Conservation (phyloP, 345 rosid genomes). For the Pistacia integerrima region DNA sequence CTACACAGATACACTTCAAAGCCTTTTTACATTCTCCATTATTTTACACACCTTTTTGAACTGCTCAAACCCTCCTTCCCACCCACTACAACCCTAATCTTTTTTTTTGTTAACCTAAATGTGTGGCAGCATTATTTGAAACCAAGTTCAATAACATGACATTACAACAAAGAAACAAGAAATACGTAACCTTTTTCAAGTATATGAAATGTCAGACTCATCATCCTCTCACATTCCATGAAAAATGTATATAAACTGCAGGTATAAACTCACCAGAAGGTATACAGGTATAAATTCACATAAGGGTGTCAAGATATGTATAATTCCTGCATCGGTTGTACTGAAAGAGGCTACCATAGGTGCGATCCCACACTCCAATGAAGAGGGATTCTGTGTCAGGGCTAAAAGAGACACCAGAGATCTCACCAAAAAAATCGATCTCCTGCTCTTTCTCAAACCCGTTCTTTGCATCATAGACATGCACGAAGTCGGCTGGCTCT, state of each 20-base stretch:
- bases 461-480: conserved; percentile 52
- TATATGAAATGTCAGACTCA: conserved; percentile 13
- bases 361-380: conserved; percentile 68
- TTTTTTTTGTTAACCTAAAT: not conserved
- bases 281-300: conserved; percentile 28
- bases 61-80: not conserved
- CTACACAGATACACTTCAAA: conserved; percentile 15
- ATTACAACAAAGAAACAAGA: conserved; percentile 19
- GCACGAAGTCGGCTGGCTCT: conserved; percentile 70
- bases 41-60: conserved; percentile 5
- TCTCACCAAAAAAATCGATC: conserved; percentile 68
- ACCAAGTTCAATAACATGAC: conserved; percentile 15
- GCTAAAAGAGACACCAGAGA: conserved; percentile 62
- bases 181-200: conserved; percentile 20
- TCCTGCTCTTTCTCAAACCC: conserved; percentile 64
- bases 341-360: conserved; percentile 66
- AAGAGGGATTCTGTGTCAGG: conserved; percentile 60
- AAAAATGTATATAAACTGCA: conserved; percentile 23
- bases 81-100: conserved; percentile 5
- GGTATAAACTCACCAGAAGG: conserved; percentile 7
- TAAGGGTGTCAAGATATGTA: conserved; percentile 47
- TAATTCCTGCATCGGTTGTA: conserved; percentile 52
- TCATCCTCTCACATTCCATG: conserved; percentile 10
- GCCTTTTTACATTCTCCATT: conserved; percentile 12
- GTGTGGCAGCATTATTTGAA: conserved; percentile 10